Conservation (phyloP, 805 yeast species). For the Zygosaccharomyces lentus region DNA sequence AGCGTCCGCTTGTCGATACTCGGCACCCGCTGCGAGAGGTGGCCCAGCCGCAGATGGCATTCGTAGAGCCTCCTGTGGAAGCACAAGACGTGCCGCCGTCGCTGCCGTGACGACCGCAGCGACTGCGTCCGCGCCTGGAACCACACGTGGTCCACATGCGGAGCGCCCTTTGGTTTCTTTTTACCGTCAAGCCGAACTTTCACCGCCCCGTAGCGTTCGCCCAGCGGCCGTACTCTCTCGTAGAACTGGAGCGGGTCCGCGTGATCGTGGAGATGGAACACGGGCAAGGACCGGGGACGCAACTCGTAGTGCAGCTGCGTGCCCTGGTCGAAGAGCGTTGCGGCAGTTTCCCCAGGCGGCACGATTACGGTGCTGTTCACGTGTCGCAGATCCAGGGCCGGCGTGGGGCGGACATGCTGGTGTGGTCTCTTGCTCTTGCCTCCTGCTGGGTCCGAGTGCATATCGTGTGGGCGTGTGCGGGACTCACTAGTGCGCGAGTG, state of each 20-base stretch:
- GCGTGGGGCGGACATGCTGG: no score
- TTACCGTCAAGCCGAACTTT: conserved; percentile 15
- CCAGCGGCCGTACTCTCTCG: conserved; percentile 22
- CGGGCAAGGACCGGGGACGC: conserved; percentile 22
- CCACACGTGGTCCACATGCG: conserved; percentile 25
- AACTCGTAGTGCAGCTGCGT: conserved; percentile 18
- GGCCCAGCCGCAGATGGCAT: conserved; percentile 38
- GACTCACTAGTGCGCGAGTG: no score
- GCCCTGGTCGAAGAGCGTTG: background rate
- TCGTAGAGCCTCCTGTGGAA: conserved; percentile 46
- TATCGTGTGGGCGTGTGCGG: no score
- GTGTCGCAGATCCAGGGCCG: background rate
- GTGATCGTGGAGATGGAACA: conserved; percentile 16
- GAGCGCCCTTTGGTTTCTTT: background rate
- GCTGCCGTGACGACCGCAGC: conserved; percentile 31
- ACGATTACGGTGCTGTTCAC: background rate
- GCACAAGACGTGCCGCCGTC: conserved; percentile 40
- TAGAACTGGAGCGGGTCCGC: conserved; percentile 25
- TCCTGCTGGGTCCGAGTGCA: no score
- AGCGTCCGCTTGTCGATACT: conserved; percentile 61
- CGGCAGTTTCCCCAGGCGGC: background rate
- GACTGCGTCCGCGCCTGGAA: conserved; percentile 28
- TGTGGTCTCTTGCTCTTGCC: no score
- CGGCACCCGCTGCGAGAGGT: conserved; percentile 46
- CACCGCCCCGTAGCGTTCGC: conserved; percentile 26